Base-by-base conservation (phyloP, 225 moss, liverwort and hornwort genomes). In the Pseudoscleropodium purum region DNA sequence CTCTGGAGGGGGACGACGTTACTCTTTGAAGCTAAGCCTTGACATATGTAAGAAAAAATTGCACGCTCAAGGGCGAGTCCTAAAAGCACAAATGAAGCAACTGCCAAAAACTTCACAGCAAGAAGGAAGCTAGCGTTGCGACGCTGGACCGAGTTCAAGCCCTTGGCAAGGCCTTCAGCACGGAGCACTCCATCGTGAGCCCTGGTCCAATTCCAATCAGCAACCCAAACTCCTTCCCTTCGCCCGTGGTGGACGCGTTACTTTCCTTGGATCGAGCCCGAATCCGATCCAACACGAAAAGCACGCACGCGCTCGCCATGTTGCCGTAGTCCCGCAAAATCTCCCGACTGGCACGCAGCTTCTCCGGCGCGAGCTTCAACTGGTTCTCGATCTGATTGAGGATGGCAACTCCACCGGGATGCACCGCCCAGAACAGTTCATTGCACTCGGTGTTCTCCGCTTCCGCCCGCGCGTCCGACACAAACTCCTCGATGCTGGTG, bases 241-340 rank as follows among this genome's bases (percentile, higher is more conserved):
- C 94, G 37, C 95, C 95, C 13, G 95, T 94, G 16, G 94, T 95
- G 51, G 88, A 41, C 4, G 89, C 72, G 0, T 86, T 83, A 15
- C 56, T 56, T 60, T 94, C 85, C 39, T 77, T 84, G 10, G 96
- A 94, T 4, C 83, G 73, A 2, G 75, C 84, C 0, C 94, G 92
- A 26, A 96, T 25, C 2, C 88, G 91, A 74, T 94, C 92, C 80
- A 96, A n/a, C 37, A 95, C 95, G 60, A 96, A 96, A 9, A 95
- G 65, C 84, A 94, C 91, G 73, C 95, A 94, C 19, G 96, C 95
- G 30, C 95, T 92, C n/a, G 90, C 91, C 95, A 95, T 95, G 85
- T 96, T 96, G 68, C 96, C 96, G 51, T 93, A 95, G 41, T 95
- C 88, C 7, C 77, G 86, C 2, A 96, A 81, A 60, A 89, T 89